phyloP scores from a whole-genome alignment of 2,329 filamentous ascomycete species.

The Aureobasidium sp. region DNA sequence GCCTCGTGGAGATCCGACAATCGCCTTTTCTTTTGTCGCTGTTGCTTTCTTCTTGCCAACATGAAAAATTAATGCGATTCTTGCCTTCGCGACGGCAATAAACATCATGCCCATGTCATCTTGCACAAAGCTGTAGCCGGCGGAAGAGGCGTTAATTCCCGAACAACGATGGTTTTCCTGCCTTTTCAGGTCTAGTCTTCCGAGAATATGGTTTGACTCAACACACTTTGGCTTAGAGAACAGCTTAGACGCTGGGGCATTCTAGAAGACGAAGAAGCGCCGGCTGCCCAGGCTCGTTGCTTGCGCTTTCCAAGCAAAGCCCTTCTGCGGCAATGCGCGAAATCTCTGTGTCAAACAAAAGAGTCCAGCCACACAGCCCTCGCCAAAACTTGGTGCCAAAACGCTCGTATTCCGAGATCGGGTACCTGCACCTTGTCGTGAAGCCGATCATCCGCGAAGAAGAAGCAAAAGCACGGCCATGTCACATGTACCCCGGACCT shows the following conservation, averaged over 20 bases:
- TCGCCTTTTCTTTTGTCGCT: neutral
- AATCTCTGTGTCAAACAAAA: slow-evolving; percentile 3
- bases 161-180: slow-evolving; percentile 4
- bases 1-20: neutral
- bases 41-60: slow-evolving; percentile 1
- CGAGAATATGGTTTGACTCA: slow-evolving; percentile 5
- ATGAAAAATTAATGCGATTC: neutral
- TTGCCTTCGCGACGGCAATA: neutral
- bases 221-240: neutral
- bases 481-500: neutral
- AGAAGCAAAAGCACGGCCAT: slow-evolving; percentile 7
- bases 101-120: neutral
- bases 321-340: neutral
- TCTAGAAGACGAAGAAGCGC: slow-evolving; percentile 16
- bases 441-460: slow-evolving; percentile 13
- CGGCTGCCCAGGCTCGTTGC: neutral
- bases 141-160: slow-evolving; percentile 8
- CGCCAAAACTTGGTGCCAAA: neutral
- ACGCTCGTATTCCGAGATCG: neutral
- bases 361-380: neutral
- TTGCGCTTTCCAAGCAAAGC: neutral
- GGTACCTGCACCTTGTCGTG: slow-evolving; percentile 3
- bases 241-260: slow-evolving; percentile 7
- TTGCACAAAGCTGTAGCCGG: neutral
- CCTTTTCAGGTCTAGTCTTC: neutral